Conservation (phyloP, 179 eudicot species). For the Corrigiola litoralis region DNA sequence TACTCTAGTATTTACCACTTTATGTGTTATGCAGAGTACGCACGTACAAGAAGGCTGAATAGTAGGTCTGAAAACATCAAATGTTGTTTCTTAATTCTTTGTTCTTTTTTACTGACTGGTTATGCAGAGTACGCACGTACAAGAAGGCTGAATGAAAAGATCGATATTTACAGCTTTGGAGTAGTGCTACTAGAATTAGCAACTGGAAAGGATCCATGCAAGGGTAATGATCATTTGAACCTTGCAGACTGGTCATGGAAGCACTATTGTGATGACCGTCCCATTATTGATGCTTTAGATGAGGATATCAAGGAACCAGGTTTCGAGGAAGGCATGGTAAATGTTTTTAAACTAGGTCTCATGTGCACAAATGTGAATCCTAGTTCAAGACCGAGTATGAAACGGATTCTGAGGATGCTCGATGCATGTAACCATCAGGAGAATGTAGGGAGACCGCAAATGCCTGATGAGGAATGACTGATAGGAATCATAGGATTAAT, state of each 20-base stretch:
- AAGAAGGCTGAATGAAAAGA: constrained; percentile 52
- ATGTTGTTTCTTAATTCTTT: too few relatives aligned
- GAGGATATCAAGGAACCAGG: constrained; percentile 39
- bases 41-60: constrained; percentile 40
- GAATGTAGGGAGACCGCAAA: too few relatives aligned
- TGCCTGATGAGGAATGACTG: too few relatives aligned
- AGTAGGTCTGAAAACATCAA: too few relatives aligned
- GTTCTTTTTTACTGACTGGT: too few relatives aligned
- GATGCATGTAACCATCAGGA: too few relatives aligned
- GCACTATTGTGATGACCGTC: constrained; percentile 37
- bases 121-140: constrained; percentile 59
- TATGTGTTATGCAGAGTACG: too few relatives aligned
- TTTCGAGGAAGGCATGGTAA: constrained; percentile 47
- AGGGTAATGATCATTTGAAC: constrained; percentile 35
- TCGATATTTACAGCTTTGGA: constrained; percentile 73
- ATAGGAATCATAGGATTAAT: too few relatives aligned
- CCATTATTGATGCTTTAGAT: constrained; percentile 45
- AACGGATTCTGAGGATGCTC: too few relatives aligned
- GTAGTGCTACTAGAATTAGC: constrained; percentile 63
- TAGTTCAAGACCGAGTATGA: too few relatives aligned
- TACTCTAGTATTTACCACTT: too few relatives aligned
- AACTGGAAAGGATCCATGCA: constrained; percentile 54
- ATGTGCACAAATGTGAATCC: constrained; percentile 73
- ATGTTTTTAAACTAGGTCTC: constrained; percentile 58
- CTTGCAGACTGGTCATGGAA: constrained; percentile 61